Evolutionary conservation across 129 eudicot genomes (phyloP), one percentile per base, ranked within the genome.

Genomic region (Flaveria brownii): DNA sequence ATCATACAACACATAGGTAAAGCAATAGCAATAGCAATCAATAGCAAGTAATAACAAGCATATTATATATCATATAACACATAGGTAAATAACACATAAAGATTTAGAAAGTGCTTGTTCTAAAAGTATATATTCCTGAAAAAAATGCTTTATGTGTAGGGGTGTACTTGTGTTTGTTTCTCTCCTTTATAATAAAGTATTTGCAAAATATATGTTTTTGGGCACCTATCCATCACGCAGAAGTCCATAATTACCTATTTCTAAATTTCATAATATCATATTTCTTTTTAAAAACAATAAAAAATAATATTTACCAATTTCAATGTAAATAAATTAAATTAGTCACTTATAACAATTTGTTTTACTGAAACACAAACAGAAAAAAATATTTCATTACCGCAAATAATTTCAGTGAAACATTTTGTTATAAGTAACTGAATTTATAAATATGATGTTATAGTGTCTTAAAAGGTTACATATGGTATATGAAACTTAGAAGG

Each of bases 361-460:
- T 57, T 57, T 57, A 57, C 64, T 57, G 16, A 57, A 57, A 20
- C 6, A 3, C 13, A 9, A 57, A 57, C 2, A 18, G 14, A 20
- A 8, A 57, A 33, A 10, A 9, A 5, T 57, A 4, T 11, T 2
- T 57, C 22, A 57, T 57, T 10, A 57, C 33, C 11, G 13, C 20
- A 28, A 57, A 57, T 57, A 33, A 57, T 57, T 12, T 57, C 16
- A 25, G 39, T 25, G 41, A 60, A 60, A 25, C 23, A 22, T 22
- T 20, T 16, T 12, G 39, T 60, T 60, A 60, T 18, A 61, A 61
- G 41, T 61, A 25, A 14, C 42, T 61, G 39, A 61, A 61, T 61
- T 13, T 61, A 25, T 28, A 26, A 13, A 61, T 61, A 61, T 61
- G 67, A 61, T 61, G 67, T 61, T 61, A 12, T 25, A 13, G 67